A percentile compares a stretch with the other conserved stretches of the same genome.
Evolutionary conservation across 306 rosid species (phyloP).

Genomic region (Cucumis cinereus): DNA sequence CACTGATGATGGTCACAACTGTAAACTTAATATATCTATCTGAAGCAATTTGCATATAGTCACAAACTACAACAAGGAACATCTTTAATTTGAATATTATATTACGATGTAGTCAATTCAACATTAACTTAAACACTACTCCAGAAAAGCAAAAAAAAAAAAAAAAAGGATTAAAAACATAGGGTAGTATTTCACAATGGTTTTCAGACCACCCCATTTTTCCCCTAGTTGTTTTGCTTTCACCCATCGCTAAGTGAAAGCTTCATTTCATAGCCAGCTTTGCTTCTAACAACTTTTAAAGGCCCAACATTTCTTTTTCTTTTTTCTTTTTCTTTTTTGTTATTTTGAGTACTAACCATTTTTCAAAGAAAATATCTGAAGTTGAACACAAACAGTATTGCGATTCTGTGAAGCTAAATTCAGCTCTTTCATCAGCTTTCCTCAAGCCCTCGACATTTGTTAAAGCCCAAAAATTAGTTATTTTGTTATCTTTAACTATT

Average conservation of each 20-base stretch:
- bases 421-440: too few species aligned
- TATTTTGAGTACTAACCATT: neutral
- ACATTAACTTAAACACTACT: neutral
- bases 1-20: constrained; percentile 69
- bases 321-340: neutral
- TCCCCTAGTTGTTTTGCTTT: neutral
- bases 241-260: neutral
- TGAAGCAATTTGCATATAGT: constrained; percentile 3
- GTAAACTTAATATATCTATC: constrained; percentile 87
- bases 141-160: neutral
- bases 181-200: neutral
- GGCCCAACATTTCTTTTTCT: neutral
- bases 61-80: neutral
- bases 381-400: neutral
- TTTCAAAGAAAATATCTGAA: neutral
- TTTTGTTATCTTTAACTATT: too few species aligned
- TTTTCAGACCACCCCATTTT: neutral
- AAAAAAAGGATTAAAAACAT: too few species aligned
- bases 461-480: too few species aligned
- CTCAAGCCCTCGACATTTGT: too few species aligned
- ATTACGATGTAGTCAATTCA: neutral
- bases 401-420: too few species aligned
- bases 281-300: neutral
- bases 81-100: neutral
- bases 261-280: neutral